Conservation (phyloP, 305 asterid species). For the Fraxinus baroniana region DNA sequence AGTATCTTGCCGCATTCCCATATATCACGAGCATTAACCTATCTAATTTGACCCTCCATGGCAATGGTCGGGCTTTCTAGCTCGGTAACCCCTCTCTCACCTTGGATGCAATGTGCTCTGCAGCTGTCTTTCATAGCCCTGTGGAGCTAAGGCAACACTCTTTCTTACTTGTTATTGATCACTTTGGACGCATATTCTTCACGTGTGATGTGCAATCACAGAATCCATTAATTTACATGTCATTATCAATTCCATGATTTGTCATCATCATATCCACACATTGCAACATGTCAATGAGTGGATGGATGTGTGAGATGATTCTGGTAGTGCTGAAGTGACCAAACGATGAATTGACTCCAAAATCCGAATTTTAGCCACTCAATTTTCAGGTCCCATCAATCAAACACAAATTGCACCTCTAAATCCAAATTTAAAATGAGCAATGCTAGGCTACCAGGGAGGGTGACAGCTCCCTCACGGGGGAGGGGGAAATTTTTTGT, state of each 20-base stretch:
- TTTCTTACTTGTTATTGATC: background rate
- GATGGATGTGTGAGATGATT: background rate
- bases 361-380: background rate
- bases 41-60: background rate
- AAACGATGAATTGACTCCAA: background rate
- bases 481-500: no score
- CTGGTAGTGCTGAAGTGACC: background rate
- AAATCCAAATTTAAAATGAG: no score
- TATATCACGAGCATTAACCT: background rate
- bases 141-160: background rate
- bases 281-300: background rate
- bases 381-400: background rate
- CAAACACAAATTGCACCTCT: no score
- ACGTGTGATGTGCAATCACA: background rate
- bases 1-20: background rate
- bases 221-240: background rate
- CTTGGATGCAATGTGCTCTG: background rate
- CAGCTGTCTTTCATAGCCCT: background rate
- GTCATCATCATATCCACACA: background rate
- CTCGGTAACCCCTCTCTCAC: background rate
- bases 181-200: background rate
- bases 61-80: background rate
- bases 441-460: no score
- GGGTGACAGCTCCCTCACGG: no score
- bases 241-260: background rate